Conservation (phyloP, 1,284 basidiomycete species). For the Bondarzewia mesenterica region DNA sequence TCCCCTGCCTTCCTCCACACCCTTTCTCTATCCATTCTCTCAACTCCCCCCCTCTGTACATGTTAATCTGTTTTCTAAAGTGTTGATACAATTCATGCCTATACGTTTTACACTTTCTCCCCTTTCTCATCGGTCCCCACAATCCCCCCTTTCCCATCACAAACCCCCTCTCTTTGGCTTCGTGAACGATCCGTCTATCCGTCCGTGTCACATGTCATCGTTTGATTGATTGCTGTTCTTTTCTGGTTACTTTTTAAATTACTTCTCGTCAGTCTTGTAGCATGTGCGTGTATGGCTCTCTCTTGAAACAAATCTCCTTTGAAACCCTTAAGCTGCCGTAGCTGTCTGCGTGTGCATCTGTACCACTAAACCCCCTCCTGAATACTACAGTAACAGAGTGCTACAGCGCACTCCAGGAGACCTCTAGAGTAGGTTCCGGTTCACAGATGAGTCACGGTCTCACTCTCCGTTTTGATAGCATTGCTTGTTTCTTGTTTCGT, state of each 20-base stretch:
- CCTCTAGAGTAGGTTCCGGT: too few species aligned
- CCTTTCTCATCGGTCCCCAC: too few species aligned
- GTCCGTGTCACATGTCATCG: slow-evolving; percentile 14
- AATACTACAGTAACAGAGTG: too few species aligned
- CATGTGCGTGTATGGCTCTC: slow-evolving; percentile 30
- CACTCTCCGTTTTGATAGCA: too few species aligned
- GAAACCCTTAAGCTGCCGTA: background rate
- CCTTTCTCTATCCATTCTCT: slow-evolving; percentile 6
- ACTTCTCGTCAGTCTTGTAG: slow-evolving; percentile 28
- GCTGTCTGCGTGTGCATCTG: background rate
- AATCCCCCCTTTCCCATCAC: too few species aligned
- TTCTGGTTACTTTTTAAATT: slow-evolving; percentile 21
- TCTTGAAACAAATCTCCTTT: background rate
- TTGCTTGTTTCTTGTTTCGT: too few species aligned
- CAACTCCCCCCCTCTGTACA: slow-evolving; percentile 14
- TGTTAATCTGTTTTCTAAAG: background rate
- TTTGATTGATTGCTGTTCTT: slow-evolving; percentile 19
- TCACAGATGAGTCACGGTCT: too few species aligned
- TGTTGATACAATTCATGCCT: background rate
- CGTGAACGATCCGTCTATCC: slow-evolving; percentile 2
- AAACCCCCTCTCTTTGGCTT: too few species aligned
- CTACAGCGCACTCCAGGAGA: too few species aligned
- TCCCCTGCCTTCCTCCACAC: slow-evolving; percentile 13
- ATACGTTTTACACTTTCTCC: slow-evolving; percentile 11
- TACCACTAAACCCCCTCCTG: too few species aligned